Base-by-base conservation (phyloP, 768 basidiomycete genomes). In the Amanita molliuscula region DNA sequence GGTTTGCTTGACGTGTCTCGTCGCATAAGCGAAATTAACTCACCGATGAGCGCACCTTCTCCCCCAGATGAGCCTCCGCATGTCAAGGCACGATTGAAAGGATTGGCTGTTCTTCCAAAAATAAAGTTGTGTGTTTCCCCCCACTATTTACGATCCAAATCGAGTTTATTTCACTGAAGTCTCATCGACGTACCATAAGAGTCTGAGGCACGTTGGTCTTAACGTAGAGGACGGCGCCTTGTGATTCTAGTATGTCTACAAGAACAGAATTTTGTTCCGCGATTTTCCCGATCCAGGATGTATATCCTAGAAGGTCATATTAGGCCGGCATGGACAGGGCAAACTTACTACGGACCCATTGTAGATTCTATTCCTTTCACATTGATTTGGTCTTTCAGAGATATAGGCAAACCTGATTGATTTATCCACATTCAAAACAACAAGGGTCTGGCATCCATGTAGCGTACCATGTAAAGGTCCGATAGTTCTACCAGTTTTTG, bases 51-150 rank as follows among this genome's bases (percentile, higher is more conserved):
- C 1, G 89, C 86, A 36, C 84, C 85, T 67, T 93, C 91, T 29
- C 90, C 91, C 5, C 91, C 91, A 3, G 84, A 87, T 0, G 88
- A 91, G 1, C 91, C 91, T 9, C 90, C 89, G 4, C 71, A 66
- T 4, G 84, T 88, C 41, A 88, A 68, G 15, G 72, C 71, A 8
- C 82, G 76, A 59, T 91, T 89, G 59, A 73, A 68, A 0, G 90
- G 90, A 58, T 92, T 90, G 13, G 67, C 58, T 0, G 91, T 92
- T 47, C 86, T 72, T 1, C 89, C 90, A 56, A 85, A 93, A 25
- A 91, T 69, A 53, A 80, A 65, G 59, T 93, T 93, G 67, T 72
- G 79, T 0, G 86, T 82, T 61, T 95, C 90, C 1, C 74, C 71
- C 76, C 81, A 88, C 88, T 87, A 46, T 1, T 15, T n/a, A 48